These are phyloP conservation scores for Claviceps maximensis DNA, from an alignment of 2,329 filamentous ascomycete species.

Conservation along the genomic window DNA sequence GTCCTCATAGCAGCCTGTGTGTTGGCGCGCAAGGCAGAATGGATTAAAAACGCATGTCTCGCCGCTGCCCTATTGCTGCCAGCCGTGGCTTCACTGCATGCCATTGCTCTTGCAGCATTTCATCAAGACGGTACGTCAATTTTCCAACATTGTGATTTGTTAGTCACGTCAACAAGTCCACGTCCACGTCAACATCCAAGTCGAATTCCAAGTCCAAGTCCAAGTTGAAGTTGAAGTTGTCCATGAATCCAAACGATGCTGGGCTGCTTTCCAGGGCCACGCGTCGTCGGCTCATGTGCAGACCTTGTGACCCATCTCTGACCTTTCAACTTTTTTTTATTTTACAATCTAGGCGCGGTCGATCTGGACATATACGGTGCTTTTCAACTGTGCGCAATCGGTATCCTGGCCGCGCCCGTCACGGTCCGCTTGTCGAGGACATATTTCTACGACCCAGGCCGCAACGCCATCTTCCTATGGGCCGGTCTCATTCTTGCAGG, in stretches of 20 bases:
- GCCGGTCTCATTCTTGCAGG: constrained; percentile 46
- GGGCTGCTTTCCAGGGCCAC: too few relatives aligned
- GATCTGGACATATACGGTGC: constrained; percentile 58
- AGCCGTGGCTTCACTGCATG: constrained; percentile 50
- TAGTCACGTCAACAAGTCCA: neutral
- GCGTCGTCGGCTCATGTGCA: too few relatives aligned
- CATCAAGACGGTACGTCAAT: constrained; percentile 42
- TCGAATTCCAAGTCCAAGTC: too few relatives aligned
- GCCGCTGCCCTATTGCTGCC: constrained; percentile 50
- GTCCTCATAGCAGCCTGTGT: constrained; percentile 49
- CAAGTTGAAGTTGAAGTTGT: neutral
- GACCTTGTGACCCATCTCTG: neutral
- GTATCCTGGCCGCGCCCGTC: constrained; percentile 49
- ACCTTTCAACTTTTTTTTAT: neutral
- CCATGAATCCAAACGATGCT: neutral
- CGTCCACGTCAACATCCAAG: too few relatives aligned
- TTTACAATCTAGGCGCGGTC: constrained; percentile 36
- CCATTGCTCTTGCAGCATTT: constrained; percentile 44
- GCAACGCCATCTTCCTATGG: constrained; percentile 56
- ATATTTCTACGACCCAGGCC: constrained; percentile 49
- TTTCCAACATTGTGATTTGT: too few relatives aligned
- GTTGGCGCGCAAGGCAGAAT: constrained; percentile 46
- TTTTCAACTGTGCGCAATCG: constrained; percentile 54
- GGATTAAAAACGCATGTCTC: constrained; percentile 49
- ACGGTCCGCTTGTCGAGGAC: constrained; percentile 48